A percentile compares a stretch with the other conserved stretches of the same genome.
phyloP scores from a whole-genome alignment of 345 rosid species.

The Rhodamnia rubescens region DNA sequence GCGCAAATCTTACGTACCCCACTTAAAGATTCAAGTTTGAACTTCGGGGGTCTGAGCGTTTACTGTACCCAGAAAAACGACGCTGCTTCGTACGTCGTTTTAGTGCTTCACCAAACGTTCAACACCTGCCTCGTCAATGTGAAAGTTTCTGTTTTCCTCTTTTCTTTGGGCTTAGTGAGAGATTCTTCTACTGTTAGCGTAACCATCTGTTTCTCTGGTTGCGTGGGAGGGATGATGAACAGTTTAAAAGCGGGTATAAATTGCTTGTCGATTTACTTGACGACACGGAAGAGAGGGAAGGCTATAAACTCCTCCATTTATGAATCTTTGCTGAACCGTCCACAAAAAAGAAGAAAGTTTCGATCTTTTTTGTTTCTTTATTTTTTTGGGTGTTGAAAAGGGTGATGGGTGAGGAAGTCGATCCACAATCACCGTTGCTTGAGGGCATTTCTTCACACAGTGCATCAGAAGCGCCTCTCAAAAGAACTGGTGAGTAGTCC shows the following conservation, averaged over 20 bases:
- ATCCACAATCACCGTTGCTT: slow-evolving; percentile 8
- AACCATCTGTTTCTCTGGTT: not conserved
- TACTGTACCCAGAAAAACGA: not conserved
- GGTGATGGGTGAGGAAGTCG: not conserved
- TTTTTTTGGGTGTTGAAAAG: not conserved
- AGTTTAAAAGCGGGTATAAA: not conserved
- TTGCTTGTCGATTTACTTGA: not conserved
- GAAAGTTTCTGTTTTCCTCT: not conserved
- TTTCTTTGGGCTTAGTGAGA: not conserved
- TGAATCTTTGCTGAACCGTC: not conserved
- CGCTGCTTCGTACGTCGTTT: not conserved
- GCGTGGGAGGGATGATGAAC: not conserved
- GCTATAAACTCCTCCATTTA: not conserved
- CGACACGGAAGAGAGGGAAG: not conserved
- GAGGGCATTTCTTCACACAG: not conserved
- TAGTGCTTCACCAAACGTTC: not conserved
- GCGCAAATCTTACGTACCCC: no score
- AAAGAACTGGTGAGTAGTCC: slow-evolving; percentile 24
- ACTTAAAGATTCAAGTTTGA: not conserved
- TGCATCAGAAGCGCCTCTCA: slow-evolving; percentile 2
- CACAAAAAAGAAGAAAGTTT: not conserved
- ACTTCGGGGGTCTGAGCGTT: not conserved
- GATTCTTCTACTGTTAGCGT: not conserved
- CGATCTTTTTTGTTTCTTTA: fast-evolving
- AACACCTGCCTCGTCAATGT: not conserved